These are phyloP conservation scores for Halophytophthora polymorphica DNA, from an alignment of 352 stramenopile genomes.

Conservation along the genomic window DNA sequence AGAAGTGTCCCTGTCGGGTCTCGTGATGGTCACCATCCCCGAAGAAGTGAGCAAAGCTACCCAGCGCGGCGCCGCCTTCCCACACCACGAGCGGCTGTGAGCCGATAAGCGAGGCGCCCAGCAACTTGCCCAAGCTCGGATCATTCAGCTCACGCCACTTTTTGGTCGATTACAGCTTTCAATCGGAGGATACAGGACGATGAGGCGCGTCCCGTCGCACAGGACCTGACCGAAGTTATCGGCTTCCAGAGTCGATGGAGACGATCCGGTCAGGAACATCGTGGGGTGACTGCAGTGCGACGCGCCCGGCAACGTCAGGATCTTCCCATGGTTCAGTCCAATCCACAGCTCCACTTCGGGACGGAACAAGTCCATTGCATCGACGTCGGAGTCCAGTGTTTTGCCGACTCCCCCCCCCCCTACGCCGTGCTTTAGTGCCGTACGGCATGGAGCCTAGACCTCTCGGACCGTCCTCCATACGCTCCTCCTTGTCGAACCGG, in stretches of 20 bases:
- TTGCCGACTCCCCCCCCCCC: constrained; percentile 7
- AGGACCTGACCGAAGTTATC: too few relatives aligned
- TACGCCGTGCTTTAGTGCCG: constrained; percentile 9
- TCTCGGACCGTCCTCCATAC: not conserved
- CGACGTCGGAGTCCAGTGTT: constrained; percentile 11
- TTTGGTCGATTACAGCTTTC: too few relatives aligned
- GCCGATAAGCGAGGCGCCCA: constrained; percentile 11
- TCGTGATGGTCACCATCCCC: constrained; percentile 1
- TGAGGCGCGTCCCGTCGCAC: too few relatives aligned
- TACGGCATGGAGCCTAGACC: too few relatives aligned
- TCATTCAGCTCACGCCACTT: constrained; percentile 24
- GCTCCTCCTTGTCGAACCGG: not conserved
- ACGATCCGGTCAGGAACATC: constrained; percentile 18
- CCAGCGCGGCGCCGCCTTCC: constrained; percentile 11
- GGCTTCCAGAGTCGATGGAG: constrained; percentile 13
- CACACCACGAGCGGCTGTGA: constrained; percentile 14
- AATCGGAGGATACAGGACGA: too few relatives aligned
- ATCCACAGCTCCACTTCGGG: constrained; percentile 25
- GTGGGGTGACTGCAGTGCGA: constrained; percentile 24
- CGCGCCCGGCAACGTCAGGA: constrained; percentile 19
- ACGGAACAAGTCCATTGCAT: constrained; percentile 23
- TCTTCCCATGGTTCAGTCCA: constrained; percentile 8
- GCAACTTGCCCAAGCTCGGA: constrained; percentile 16
- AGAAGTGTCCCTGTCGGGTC: constrained; percentile 10
- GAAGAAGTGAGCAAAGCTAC: constrained; percentile 24